Evolutionary conservation across 1,139 yeast genomes (phyloP), one percentile per base, ranked within the genome.

Genomic region (Pichia sp.): DNA sequence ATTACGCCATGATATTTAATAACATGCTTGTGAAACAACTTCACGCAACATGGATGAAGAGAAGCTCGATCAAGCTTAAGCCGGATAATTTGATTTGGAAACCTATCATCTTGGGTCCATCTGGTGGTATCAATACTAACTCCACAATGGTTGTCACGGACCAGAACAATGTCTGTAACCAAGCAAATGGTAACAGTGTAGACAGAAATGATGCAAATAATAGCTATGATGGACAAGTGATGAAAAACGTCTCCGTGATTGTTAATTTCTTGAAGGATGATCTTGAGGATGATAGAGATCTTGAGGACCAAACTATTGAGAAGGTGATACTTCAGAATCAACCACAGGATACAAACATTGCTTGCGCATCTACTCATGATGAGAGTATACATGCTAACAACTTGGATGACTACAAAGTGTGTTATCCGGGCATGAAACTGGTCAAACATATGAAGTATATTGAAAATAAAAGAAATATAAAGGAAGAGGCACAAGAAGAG

Each of bases 41-140:
- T 1, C 66, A 81, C 17, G 45, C 47, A 1, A 64, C 64, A 29
- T 79, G 88, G 84, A 68, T 70, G 38, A 38, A 57, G 4, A 84
- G 82, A 46, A 59, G 62, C 2, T 77, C 80, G 45, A 67, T 69
- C 12, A 58, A 56, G 20, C 54, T 86, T 13, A 66, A 77, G 30
- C 70, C 74, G 4, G 60, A 62, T 1, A 64, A 66, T 33, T 60
- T 86, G 13, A 46, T 84, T 14, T 86, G 96, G 95, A 82, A 80
- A 48, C 88, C 91, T 1, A 69, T 82, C 61, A 67, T 83, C n/a
- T 72, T 77, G 52, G 94, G 94, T 0, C 88, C 91, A 0, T 78
- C 88, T 2, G 85, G 91, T 21, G 94, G 93, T 9, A 77, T 82
- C 25, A 74, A 74, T 46, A 72, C 79, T 0, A 74, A 75, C 0